Evolutionary conservation across 75 land plant genomes (phyloP).

Genomic region (Pinus tabuliformis): DNA sequence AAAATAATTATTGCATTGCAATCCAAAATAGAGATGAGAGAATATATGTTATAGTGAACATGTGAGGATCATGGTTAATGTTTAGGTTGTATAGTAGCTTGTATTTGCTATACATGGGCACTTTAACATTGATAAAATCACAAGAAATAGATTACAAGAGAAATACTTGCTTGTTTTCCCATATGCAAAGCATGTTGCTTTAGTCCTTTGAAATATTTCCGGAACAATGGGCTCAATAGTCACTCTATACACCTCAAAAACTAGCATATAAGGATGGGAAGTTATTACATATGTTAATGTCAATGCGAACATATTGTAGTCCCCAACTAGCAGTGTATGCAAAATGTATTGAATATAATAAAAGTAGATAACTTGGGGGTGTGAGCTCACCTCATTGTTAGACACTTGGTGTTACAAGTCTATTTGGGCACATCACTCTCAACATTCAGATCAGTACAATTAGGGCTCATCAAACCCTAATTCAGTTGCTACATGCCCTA

Average conservation of each 20-base stretch:
- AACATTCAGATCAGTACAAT: too few relatives aligned
- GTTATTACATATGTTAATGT: not conserved
- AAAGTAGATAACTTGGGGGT: not conserved
- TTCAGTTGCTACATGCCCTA: too few relatives aligned
- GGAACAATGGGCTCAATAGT: constrained; percentile 98
- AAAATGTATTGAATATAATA: too few relatives aligned
- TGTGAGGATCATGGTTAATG: too few relatives aligned
- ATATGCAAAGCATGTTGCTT: constrained; percentile 99
- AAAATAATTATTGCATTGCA: not conserved
- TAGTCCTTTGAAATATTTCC: constrained; percentile 90
- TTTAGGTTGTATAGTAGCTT: too few relatives aligned
- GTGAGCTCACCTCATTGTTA: constrained; percentile 83
- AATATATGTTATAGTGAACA: too few relatives aligned
- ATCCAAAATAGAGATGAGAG: not conserved
- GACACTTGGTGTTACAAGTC: constrained; percentile 90
- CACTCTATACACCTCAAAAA: constrained; percentile 80
- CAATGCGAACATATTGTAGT: not conserved
- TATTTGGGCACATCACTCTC: too few relatives aligned
- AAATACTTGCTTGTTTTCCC: constrained; percentile 85
- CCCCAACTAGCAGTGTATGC: not conserved
- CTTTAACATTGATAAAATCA: too few relatives aligned
- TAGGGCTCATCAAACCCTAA: too few relatives aligned
- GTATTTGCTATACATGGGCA: too few relatives aligned
- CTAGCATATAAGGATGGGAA: not conserved
- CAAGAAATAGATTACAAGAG: too few relatives aligned